Percentiles rank a stretch among this genome's conserved stretches.
These are phyloP conservation scores for Microbotryomycetes sp. DNA, from an alignment of 1,284 basidiomycete genomes.

Conservation along the genomic window DNA sequence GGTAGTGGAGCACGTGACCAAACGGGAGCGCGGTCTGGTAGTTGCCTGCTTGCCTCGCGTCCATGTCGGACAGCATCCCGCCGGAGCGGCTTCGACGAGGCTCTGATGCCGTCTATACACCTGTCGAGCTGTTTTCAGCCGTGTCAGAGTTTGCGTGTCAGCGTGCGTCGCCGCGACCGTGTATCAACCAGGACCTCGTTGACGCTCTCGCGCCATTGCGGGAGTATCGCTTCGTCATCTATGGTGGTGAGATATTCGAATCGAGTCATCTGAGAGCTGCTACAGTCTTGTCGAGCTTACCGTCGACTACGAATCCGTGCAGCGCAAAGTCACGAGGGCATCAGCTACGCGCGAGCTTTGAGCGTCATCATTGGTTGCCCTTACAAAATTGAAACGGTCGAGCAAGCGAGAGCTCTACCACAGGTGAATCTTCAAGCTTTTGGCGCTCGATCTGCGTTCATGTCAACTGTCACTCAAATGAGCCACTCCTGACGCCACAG, in stretches of 20 bases:
- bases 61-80: too few species aligned
- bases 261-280: not conserved
- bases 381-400: constrained; percentile 19
- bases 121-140: not conserved
- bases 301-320: not conserved
- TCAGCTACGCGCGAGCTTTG: constrained; percentile 28
- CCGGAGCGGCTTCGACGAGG: too few species aligned
- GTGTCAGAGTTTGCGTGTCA: constrained; percentile 21
- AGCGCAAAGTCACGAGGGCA: constrained; percentile 13
- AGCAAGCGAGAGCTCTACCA: constrained; percentile 22
- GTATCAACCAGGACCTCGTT: constrained; percentile 20
- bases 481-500: constrained; percentile 9
- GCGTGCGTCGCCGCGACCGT: constrained; percentile 19
- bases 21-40: too few species aligned
- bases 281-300: too few species aligned
- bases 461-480: too few species aligned
- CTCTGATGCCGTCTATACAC: not conserved
- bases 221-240: constrained; percentile 9
- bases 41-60: too few species aligned
- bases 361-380: constrained; percentile 32
- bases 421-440: constrained; percentile 3
- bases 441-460: not conserved
- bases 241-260: constrained; percentile 13
- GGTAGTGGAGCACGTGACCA: too few species aligned
- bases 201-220: constrained; percentile 12